These are phyloP conservation scores for Sclerotinia subarctica DNA, from an alignment of 2,329 filamentous ascomycete species.

Conservation along the genomic window DNA sequence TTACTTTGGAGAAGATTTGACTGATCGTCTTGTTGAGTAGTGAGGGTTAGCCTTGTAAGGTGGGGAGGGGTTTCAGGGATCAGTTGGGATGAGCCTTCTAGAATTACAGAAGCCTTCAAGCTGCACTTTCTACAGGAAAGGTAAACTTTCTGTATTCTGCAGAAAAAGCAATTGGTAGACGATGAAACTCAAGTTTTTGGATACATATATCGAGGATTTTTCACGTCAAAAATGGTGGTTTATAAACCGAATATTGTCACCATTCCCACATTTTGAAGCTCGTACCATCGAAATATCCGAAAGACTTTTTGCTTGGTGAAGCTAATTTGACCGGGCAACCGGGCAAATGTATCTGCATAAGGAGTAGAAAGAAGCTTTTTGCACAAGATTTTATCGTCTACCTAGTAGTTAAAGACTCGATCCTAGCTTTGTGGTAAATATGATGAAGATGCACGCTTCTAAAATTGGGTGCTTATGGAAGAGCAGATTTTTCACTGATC, in stretches of 20 bases:
- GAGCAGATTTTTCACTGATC: background rate
- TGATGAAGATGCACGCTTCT: background rate
- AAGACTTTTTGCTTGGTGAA: background rate
- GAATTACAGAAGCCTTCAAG: background rate
- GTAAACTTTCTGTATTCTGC: background rate
- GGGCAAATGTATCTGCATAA: background rate
- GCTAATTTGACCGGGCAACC: conserved; percentile 8
- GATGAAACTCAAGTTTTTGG: background rate
- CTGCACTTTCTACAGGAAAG: too few species aligned
- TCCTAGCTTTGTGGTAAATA: background rate
- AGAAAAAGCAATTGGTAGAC: background rate
- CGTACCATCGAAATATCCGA: background rate
- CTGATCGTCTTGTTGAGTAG: background rate
- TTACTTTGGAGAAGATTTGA: background rate
- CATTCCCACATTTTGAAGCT: background rate
- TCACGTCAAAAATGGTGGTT: background rate
- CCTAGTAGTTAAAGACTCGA: background rate
- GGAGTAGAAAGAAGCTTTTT: background rate
- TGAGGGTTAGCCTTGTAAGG: background rate
- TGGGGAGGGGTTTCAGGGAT: background rate
- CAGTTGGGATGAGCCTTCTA: background rate
- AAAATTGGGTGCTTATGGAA: too few species aligned
- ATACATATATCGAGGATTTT: background rate
- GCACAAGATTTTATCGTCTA: background rate
- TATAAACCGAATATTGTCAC: background rate